Base-by-base conservation (phyloP, 2,329 filamentous ascomycete species). In the Exophiala sp. region DNA sequence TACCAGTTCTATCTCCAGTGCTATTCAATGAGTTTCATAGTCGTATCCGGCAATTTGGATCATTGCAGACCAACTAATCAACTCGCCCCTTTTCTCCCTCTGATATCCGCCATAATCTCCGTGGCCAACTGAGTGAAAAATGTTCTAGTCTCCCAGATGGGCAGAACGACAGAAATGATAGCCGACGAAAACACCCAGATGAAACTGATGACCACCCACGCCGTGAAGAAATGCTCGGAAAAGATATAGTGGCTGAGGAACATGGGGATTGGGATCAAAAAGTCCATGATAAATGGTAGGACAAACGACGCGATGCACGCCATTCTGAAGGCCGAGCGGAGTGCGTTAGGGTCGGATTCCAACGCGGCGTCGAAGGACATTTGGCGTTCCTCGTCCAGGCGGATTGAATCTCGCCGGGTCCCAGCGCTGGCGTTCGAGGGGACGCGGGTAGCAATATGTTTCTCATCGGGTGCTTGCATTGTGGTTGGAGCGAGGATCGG, bases 261-360 rank as follows among this genome's bases (percentile, higher is more conserved):
- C 83, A 96, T 85, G 1, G 91, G 91, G 79, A 95, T 91, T 0
- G 91, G 91, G 89, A 90, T 95, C 14, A 96, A 79, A 70, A 96
- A 77, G 0, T 95, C 75, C 55, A 95, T 77, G 0, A 82, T 78
- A 0, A 95, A 57, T 0, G 88, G 87, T 72, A 89, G 75, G 59
- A 79, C 68, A 12, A 84, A 73, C 0, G 85, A 88, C 54, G 83
- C 68, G 36, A 72, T 73, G 52, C 79, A 76, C 1, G 82, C 80
- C 62, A 82, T 57, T 43, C 69, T 70, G 58, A 72, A 71, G 0
- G 71, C 69, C 8, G 66, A 59, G 10, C 64, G 65, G 32, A 69
- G 59, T 44, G 65, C 59, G 38, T 58, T 50, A 20, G 71, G 65
- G 48, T 65, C 55, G 38, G 73, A 68, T 11, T 66, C 46, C 2